Conservation (phyloP, 306 rosid genomes). For the Cicer cuneatum region DNA sequence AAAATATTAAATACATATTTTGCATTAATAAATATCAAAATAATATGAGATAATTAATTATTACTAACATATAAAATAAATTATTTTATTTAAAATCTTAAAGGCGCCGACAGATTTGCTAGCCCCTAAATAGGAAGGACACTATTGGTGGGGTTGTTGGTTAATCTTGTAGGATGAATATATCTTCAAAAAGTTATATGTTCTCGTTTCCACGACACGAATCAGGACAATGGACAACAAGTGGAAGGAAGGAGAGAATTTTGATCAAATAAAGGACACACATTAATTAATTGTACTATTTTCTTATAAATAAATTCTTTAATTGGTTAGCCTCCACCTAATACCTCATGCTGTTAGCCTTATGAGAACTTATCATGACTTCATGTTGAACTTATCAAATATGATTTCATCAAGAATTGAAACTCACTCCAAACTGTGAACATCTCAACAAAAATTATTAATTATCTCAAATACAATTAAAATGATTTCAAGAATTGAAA, state of each 20-base stretch:
- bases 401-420: no score
- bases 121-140: conserved; percentile 57
- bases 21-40: no score
- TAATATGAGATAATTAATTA: no score
- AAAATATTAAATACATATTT: no score
- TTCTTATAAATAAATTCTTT: neutral
- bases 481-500: no score
- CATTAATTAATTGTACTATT: neutral
- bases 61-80: no score
- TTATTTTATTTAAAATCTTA: no score
- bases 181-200: conserved; percentile 56
- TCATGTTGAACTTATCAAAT: no score
- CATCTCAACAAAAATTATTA: no score
- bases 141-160: conserved; percentile 46
- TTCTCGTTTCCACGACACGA: conserved; percentile 47
- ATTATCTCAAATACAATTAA: no score
- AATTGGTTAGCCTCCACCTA: neutral
- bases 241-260: conserved; percentile 51
- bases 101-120: neutral
- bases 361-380: neutral
- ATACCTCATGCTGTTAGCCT: neutral
- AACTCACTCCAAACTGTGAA: no score
- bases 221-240: conserved; percentile 47
- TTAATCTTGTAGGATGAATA: conserved; percentile 55
- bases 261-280: conserved; percentile 42